Evolutionary conservation across 148 eudicot genomes (phyloP).

Genomic region (Camellia japonica): DNA sequence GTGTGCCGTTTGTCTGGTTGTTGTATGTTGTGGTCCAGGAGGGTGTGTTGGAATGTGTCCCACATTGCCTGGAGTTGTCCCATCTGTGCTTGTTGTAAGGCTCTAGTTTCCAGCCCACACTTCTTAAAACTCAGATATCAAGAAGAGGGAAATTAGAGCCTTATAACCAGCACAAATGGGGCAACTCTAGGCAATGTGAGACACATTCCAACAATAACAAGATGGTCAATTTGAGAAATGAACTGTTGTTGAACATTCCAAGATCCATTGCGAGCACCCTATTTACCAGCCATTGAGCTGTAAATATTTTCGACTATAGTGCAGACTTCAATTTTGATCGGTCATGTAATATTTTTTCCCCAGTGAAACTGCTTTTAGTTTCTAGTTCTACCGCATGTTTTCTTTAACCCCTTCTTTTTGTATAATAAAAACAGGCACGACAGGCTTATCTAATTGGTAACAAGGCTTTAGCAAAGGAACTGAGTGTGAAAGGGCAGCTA

Average conservation of each 20-base stretch:
- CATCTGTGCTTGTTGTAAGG: too few relatives aligned
- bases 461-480: constrained; percentile 89
- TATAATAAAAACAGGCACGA: constrained; percentile 58
- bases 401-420: not conserved
- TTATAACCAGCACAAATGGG: too few relatives aligned
- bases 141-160: too few relatives aligned
- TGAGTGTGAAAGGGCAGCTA: constrained; percentile 88
- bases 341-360: not conserved
- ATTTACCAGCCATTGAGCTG: not conserved
- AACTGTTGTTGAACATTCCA: not conserved
- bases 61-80: too few relatives aligned
- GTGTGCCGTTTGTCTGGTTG: too few relatives aligned
- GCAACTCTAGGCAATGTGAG: too few relatives aligned
- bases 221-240: not conserved
- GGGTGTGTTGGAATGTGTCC: too few relatives aligned
- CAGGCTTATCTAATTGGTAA: constrained; percentile 84
- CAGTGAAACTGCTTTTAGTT: not conserved
- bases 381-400: not conserved
- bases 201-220: too few relatives aligned
- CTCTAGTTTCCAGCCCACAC: too few relatives aligned
- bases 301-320: not conserved
- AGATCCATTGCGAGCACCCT: too few relatives aligned
- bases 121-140: too few relatives aligned
- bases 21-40: too few relatives aligned
- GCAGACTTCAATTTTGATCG: not conserved